Evolutionary conservation across 352 stramenopile genomes (phyloP), one percentile per base, ranked within the genome.

Genomic region (Pythium vanterpoolii): DNA sequence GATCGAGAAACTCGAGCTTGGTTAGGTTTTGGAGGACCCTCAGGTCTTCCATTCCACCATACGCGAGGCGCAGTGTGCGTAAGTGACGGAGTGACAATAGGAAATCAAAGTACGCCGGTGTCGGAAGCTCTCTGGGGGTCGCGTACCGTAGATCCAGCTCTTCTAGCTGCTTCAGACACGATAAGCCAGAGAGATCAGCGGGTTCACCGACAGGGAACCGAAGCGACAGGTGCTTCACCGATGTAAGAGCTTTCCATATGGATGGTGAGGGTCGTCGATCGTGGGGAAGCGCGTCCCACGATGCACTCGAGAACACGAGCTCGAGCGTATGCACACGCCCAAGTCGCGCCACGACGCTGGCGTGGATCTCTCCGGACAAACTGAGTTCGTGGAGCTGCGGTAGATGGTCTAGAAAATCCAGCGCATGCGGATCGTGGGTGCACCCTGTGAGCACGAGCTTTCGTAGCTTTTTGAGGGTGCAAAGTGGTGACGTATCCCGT

Each of bases 301-400:
- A 55, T 8, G 55, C 55, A 4, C 44, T 38, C 3, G 36, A 53
- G 26, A 43, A 62, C 1, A 46, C n/a, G 24, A 62, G 55, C 28
- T 55, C 44, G 9, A 62, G 45, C 5, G 19, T 31, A 9, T 55
- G 5, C 1, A 62, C 24, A 31, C 31, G 23, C 3, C n/a, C 30
- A 4, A 62, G 45, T 5, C 43, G 44, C n/a, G 55, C 18, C 13
- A 62, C 55, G 21, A 48, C 38, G 18, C 21, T 36, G 1, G 36
- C 30, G 45, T 62, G 55, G 45, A 62, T 62, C 31, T 62, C 45
- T 0, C 55, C 55, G 0, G 55, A 62, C n/a, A 62, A 45, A 19
- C 55, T 62, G 4, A 62, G 55, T 1, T 54, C 18, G 0, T 8
- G 18, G 8, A 62, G 55, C 1, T 34, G 31, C 5, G 55, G 55